Conservation (phyloP, 2,329 filamentous ascomycete species). For the Aspergillus pseudotamarii region DNA sequence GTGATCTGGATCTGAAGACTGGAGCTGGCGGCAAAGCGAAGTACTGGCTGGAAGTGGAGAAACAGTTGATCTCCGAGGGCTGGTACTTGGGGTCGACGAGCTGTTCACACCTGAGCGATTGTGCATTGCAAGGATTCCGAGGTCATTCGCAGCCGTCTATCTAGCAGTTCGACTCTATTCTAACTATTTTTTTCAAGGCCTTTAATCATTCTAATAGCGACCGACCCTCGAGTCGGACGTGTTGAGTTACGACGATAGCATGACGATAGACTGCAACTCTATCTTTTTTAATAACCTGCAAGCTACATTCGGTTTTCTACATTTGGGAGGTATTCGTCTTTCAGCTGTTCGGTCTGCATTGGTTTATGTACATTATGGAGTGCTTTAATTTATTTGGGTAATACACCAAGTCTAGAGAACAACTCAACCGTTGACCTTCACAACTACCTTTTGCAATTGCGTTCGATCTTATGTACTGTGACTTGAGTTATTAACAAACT, state of each 20-base stretch:
- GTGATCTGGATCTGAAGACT: slow-evolving; percentile 78
- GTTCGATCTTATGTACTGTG: no score
- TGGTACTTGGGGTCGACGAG: slow-evolving; percentile 62
- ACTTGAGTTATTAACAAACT: no score
- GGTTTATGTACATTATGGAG: not conserved
- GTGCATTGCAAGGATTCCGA: slow-evolving; percentile 31
- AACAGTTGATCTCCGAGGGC: slow-evolving; percentile 64
- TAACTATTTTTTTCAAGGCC: not conserved
- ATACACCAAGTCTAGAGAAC: not conserved
- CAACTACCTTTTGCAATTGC: no score
- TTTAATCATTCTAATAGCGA: slow-evolving; percentile 4
- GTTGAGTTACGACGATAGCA: slow-evolving; percentile 12
- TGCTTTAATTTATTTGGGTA: not conserved
- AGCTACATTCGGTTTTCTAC: not conserved
- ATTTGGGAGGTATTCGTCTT: not conserved
- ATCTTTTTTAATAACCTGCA: not conserved
- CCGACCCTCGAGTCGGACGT: not conserved
- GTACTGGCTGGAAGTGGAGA: slow-evolving; percentile 70
- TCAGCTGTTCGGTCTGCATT: not conserved
- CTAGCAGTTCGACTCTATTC: slow-evolving; percentile 2
- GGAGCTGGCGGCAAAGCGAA: slow-evolving; percentile 62
- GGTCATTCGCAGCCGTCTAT: slow-evolving; percentile 21
- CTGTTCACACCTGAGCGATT: slow-evolving; percentile 33
- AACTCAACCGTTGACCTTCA: no score
- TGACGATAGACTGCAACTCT: slow-evolving; percentile 11